Evolutionary conservation across 768 basidiomycete genomes (phyloP).

Genomic region (Amyloporia xantha): DNA sequence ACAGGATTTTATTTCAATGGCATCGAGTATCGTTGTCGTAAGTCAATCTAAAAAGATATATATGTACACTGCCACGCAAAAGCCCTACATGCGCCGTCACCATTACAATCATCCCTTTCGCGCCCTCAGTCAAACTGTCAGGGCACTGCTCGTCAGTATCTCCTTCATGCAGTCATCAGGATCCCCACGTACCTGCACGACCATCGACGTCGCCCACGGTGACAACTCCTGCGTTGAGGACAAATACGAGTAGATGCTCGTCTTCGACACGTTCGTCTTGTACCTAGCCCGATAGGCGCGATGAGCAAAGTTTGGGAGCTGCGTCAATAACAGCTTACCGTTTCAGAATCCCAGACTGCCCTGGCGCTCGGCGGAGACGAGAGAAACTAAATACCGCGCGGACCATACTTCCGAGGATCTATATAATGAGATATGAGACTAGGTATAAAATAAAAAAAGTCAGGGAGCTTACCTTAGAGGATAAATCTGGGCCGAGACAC

Average conservation of each 20-base stretch:
- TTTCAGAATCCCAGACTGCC: conserved; percentile 56
- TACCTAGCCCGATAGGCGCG: conserved; percentile 32
- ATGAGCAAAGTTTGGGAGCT: neutral
- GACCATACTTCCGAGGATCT: conserved; percentile 58
- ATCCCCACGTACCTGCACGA: conserved; percentile 40
- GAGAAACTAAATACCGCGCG: conserved; percentile 53
- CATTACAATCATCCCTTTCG: too few species aligned
- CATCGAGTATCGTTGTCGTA: too few species aligned
- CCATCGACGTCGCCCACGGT: conserved; percentile 66
- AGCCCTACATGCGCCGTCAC: too few species aligned
- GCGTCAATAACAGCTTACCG: conserved; percentile 34
- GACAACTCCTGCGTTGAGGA: conserved; percentile 34
- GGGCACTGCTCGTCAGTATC: neutral
- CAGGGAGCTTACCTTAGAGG: conserved; percentile 43
- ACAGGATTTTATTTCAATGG: too few species aligned
- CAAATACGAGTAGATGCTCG: conserved; percentile 51
- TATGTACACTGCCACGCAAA: too few species aligned
- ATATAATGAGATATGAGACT: too few species aligned
- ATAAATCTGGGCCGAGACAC: conserved; percentile 44
- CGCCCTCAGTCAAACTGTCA: neutral
- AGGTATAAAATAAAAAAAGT: too few species aligned
- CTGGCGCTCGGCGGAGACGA: conserved; percentile 60
- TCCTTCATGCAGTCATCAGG: neutral
- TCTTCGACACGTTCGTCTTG: conserved; percentile 36
- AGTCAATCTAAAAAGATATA: too few species aligned